These are phyloP conservation scores for Aspergillus awamori DNA, from an alignment of 2,329 filamentous ascomycete species.

Conservation along the genomic window DNA sequence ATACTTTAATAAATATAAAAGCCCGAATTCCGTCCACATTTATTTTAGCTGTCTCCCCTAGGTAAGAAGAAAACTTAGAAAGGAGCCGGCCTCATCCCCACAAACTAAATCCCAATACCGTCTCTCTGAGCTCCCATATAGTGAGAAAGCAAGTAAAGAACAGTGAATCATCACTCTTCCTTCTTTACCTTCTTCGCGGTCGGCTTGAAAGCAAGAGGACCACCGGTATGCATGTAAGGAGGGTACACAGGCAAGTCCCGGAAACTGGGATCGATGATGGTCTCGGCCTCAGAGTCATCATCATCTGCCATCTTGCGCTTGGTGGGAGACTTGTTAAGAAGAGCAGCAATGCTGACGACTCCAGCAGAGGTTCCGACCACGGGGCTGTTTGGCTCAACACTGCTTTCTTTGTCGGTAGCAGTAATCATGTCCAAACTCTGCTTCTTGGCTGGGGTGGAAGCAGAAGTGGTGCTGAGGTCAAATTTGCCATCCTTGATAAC, in stretches of 20 bases:
- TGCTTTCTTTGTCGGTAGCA: neutral
- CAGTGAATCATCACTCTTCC: neutral
- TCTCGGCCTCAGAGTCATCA: neutral
- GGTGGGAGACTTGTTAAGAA: neutral
- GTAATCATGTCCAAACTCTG: neutral
- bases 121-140: too few species aligned
- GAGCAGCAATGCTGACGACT: neutral
- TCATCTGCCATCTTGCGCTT: conserved; percentile 16
- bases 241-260: too few species aligned
- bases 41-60: neutral
- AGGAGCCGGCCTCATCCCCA: too few species aligned
- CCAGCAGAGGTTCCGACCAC: neutral
- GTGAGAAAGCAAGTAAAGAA: too few species aligned
- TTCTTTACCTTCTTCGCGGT: neutral
- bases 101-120: too few species aligned
- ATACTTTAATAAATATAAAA: neutral
- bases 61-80: too few species aligned
- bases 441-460: neutral
- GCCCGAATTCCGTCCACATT: neutral
- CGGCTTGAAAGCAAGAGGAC: neutral
- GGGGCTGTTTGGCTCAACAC: neutral
- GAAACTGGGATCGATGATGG: neutral
- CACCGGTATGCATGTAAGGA: too few species aligned
- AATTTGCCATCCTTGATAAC: conserved; percentile 10
- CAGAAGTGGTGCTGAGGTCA: neutral